Evolutionary conservation across 2,329 filamentous ascomycete genomes (phyloP), one percentile per base, ranked within the genome.

Genomic region (Trichoderma cornu-damae): DNA sequence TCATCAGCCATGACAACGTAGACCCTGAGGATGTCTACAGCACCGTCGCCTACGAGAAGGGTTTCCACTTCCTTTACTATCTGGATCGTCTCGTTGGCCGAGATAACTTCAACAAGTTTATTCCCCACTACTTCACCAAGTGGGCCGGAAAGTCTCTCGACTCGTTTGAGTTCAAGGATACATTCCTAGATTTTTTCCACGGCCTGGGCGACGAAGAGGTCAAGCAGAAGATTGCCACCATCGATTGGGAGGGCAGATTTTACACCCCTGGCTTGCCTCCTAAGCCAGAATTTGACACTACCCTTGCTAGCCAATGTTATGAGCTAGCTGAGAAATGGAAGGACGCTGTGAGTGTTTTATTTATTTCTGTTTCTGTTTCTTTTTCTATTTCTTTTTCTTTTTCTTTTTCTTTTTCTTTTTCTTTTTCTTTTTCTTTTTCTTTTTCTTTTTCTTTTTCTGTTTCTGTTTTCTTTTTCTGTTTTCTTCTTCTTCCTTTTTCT

Each of bases 11-110:
- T 62, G 89, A 93, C 69, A 90, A 90, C 58, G 87, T 94, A 63
- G 93, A 97, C 66, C 94, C 94, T 0, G 94, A 97, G 70, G 94
- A 99, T 71, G 89, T 93, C 1, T 99, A 97, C 75, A 95, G 89
- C 64, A 88, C 84, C 24, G 79, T 97, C 32, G 91, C 94, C 0
- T 99, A 99, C 67, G 93, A 97, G 70, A 97, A 99, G 74, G 93
- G 93, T 3, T 97, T 96, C 73, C 89, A 89, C 68, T 95, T 97
- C 72, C 79, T 99, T 44, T 96, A 91, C 72, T 86, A 92, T 66
- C 84, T 99, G 12, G 94, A 99, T 67, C 87, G 87, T 46, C 77
- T 96, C 1, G 81, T 97, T 3, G 89, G 90, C 34, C 87, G 89
- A 60, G 80, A 87, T n/a, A 88, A 88, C 69, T 99, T 94, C 76